Evolutionary conservation across 208 protist species (phyloP).

Genomic region (Crithidia sp.): DNA sequence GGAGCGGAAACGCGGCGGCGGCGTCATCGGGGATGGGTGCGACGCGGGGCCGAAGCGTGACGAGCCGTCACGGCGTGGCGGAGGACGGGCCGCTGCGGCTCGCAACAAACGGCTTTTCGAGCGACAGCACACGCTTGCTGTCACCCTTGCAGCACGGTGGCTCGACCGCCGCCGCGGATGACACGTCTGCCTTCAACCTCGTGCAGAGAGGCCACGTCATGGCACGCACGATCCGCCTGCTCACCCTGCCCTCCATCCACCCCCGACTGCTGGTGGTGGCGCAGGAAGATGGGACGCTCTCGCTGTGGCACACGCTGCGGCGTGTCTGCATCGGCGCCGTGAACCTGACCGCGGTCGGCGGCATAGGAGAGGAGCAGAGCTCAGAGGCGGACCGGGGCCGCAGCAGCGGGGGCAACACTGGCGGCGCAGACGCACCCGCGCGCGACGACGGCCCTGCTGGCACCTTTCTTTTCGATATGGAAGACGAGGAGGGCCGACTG

Average conservation of each 20-base stretch:
- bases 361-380: conserved; percentile 15
- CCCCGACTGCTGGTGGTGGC: conserved; percentile 61
- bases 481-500: conserved; percentile 27
- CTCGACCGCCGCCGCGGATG: background rate
- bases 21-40: background rate
- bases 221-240: conserved; percentile 52
- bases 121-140: no score
- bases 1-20: background rate
- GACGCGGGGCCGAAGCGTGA: conserved; percentile 6
- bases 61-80: background rate
- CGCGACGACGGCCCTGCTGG: conserved; percentile 4
- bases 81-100: background rate
- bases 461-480: conserved; percentile 34
- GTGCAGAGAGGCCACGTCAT: conserved; percentile 20
- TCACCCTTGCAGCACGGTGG: no score
- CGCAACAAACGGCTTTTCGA: background rate
- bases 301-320: conserved; percentile 77
- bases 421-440: background rate
- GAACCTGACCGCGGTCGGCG: conserved; percentile 46
- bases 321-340: conserved; percentile 66
- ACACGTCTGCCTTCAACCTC: background rate
- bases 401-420: background rate
- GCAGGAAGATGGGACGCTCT: conserved; percentile 79
- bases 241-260: conserved; percentile 45
- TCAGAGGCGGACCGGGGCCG: conserved; percentile 12